Evolutionary conservation across 306 rosid species (phyloP), one percentile per base, ranked within the genome.

Genomic region (Cucurbita argyrosperma): DNA sequence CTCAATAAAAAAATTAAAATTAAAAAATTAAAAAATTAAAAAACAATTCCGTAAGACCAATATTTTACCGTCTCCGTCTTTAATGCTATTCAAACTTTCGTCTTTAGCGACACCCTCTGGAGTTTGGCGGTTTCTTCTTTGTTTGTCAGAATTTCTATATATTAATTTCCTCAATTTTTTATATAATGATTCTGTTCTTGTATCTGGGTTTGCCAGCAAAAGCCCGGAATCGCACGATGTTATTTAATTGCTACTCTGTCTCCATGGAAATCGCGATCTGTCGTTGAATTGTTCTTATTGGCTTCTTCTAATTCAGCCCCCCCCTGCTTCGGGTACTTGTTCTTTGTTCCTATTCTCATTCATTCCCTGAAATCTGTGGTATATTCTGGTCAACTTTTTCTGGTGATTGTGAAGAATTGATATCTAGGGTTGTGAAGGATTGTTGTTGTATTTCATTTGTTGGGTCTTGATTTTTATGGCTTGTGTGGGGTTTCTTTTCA

Each of bases 181-280:
- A 49, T 69, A 4, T 7, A 23, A 49, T 69, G 53, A 0, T 30
- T 30, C 15, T 69, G 19, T 69, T 65, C 30, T 14, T 47, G 57
- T 69, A 45, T 23, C 23, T 49, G 74, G 73, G 74, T 69, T 69
- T 49, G 43, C 74, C 74, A 15, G 74, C 74, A 69, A 26, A 49
- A 21, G 43, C 57, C 57, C 74, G 49, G 45, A 69, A 69, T 69
- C 4, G 74, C 74, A 49, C 57, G 58, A 11, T 49, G 10, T 14
- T 69, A 10, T 67, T 67, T 67, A 64, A 64, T 64, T 7, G 10
- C 39, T 2, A 47, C 13, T 49, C 14, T 26, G 21, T 69, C 21
- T 14, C 74, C 14, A 26, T 7, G 43, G 57, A 69, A 69, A 47
- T 69, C 53, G 49, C 74, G 43, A 23, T 49, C 74, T 47, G 74